Base-by-base conservation (phyloP, 768 basidiomycete species). In the Naematelia aurantialba region DNA sequence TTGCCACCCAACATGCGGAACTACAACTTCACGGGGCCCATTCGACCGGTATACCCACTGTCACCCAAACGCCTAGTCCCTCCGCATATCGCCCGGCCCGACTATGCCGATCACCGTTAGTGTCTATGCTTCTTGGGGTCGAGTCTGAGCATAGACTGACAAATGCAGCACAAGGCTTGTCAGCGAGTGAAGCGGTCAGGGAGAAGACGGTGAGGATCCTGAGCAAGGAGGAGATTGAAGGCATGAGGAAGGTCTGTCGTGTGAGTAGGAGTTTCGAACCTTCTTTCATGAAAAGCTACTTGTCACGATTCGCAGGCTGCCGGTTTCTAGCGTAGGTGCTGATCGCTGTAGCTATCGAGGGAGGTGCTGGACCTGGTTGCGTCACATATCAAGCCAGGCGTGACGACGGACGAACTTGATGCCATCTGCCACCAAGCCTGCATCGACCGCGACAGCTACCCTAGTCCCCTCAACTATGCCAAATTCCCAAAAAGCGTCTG, bases 401-500 rank as follows among this genome's bases (percentile, higher is more conserved):
- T 96, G 39, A 96, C 94, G 11, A 97, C 96, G 1, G 92, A 98
- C 72, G 90, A 92, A 73, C 82, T 99, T 25, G 96, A 99, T 78
- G 85, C 84, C 58, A 86, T 97, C 63, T 91, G 94, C 13, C 96
- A 99, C 79, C 84, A 89, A 64, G 96, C 89, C 17, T 88, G 82
- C 64, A 86, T 98, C 63, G 87, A 93, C 79, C 82, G 93, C 52
- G 86, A 90, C 65, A 85, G 89, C 22, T 99, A 99, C 78, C 96
- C 96, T 0, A 92, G 89, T 25, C 89, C 96, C 45, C 80, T 98
- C 60, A 90, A 90, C 72, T 99, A 99, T 78, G 84, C 86, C 53
- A 81, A 83, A 31, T 98, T 87, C 73, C 94, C 96, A 12, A 97
- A 97, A 81, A 97, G 92, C 27, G 84, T 94, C 34, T 99, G 96